Percentiles rank a stretch among this genome's conserved stretches.
These are phyloP conservation scores for Jasminum sambac DNA, from an alignment of 257 asterid genomes.

Conservation along the genomic window DNA sequence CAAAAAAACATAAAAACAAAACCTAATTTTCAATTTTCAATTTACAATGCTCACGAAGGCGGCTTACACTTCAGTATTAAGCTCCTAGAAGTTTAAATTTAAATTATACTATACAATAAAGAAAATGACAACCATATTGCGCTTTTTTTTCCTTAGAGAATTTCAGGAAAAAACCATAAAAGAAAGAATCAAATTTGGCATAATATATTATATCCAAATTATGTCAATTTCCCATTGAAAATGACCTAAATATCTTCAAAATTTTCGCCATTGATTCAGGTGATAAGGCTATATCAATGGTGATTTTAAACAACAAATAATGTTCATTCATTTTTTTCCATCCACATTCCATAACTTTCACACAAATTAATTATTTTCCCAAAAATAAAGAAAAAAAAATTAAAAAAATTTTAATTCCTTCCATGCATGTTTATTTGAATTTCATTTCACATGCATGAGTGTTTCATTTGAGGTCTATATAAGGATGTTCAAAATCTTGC, in stretches of 20 bases:
- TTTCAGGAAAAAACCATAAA: neutral
- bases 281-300: constrained; percentile 36
- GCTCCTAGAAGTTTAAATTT: neutral
- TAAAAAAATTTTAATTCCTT: neutral
- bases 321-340: constrained; percentile 30
- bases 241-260: constrained; percentile 10
- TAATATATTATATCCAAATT: constrained; percentile 26
- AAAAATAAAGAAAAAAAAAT: neutral
- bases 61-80: constrained; percentile 3
- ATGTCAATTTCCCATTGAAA: constrained; percentile 17
- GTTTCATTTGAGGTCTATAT: constrained; percentile 38
- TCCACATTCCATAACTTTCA: constrained; percentile 28
- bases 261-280: constrained; percentile 32
- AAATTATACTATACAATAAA: constrained; percentile 14
- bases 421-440: constrained; percentile 25
- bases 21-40: constrained; percentile 29
- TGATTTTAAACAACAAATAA: constrained; percentile 8
- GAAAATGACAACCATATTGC: constrained; percentile 26
- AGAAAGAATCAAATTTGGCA: constrained; percentile 28
- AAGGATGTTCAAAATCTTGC: constrained; percentile 22
- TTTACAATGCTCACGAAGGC: constrained; percentile 29
- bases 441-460: constrained; percentile 39
- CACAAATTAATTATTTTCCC: neutral
- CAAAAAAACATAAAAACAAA: neutral
- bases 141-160: neutral